Conservation (phyloP, 129 eudicot species). For the Helichrysum umbraculigerum region DNA sequence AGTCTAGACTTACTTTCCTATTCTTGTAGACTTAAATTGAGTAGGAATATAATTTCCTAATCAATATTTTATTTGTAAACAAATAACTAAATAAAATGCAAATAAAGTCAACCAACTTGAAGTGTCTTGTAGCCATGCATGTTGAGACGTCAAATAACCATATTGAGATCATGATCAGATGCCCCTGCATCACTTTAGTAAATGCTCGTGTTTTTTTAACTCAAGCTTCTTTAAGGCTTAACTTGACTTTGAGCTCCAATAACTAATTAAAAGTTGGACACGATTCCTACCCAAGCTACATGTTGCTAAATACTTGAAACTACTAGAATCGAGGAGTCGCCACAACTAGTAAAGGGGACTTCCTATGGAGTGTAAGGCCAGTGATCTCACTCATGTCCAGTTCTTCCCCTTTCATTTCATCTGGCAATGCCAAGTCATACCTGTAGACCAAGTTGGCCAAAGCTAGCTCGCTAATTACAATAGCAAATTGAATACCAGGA, state of each 20-base stretch:
- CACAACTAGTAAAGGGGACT: slow-evolving; percentile 35
- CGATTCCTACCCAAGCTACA: not conserved
- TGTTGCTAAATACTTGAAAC: not conserved
- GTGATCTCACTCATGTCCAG: slow-evolving; percentile 48
- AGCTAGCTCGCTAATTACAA: slow-evolving; percentile 36
- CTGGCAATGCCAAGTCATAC: slow-evolving; percentile 44
- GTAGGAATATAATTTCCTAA: too few relatives aligned
- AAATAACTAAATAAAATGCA: too few relatives aligned
- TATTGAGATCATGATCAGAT: too few relatives aligned
- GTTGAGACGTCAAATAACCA: too few relatives aligned
- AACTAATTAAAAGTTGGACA: not conserved
- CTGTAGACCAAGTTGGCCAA: slow-evolving; percentile 47
- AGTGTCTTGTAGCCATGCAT: too few relatives aligned
- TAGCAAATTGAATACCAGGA: slow-evolving; percentile 49
- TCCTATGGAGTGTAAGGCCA: slow-evolving; percentile 41
- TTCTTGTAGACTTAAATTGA: too few relatives aligned
- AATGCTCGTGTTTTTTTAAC: too few relatives aligned
- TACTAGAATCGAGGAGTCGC: slow-evolving; percentile 12
- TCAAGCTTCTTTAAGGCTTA: too few relatives aligned
- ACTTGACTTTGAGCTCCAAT: not conserved
- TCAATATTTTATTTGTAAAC: too few relatives aligned
- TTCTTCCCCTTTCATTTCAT: slow-evolving; percentile 29
- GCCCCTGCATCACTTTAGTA: too few relatives aligned
- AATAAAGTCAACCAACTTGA: too few relatives aligned
- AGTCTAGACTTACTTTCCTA: too few relatives aligned